Conservation (phyloP, 768 basidiomycete species). For the Gymnopilus dilepis region DNA sequence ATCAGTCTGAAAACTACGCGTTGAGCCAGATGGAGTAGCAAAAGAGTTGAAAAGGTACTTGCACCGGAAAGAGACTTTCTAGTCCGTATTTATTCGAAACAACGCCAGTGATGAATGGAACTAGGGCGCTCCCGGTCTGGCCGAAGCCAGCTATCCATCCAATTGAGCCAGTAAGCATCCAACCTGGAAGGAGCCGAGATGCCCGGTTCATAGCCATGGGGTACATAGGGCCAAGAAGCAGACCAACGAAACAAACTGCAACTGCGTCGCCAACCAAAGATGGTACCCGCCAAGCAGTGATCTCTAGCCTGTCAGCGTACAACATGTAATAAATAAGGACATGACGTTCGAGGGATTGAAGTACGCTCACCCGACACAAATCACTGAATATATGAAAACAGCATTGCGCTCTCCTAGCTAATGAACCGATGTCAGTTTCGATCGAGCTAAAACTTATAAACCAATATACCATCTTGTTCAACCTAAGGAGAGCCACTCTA, state of each 20-base stretch:
- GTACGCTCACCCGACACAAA: conserved; percentile 43
- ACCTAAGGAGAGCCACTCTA: conserved; percentile 56
- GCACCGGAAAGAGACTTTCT: conserved; percentile 65
- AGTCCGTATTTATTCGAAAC: conserved; percentile 69
- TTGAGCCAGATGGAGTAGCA: no score
- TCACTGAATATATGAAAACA: conserved; percentile 55
- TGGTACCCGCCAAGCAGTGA: conserved; percentile 72
- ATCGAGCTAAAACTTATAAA: no score
- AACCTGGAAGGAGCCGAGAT: conserved; percentile 68
- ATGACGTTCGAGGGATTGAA: no score
- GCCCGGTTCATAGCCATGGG: conserved; percentile 76
- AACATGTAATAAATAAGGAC: neutral
- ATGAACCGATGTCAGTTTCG: neutral
- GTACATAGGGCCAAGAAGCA: conserved; percentile 77
- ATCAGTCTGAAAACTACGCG: no score
- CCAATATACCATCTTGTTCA: conserved; percentile 51
- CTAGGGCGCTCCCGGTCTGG: conserved; percentile 70
- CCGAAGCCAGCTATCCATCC: conserved; percentile 75
- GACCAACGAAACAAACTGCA: conserved; percentile 67
- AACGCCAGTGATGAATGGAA: conserved; percentile 77
- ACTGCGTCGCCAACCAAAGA: conserved; percentile 69
- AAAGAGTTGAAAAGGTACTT: conserved; percentile 4
- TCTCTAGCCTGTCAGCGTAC: conserved; percentile 48
- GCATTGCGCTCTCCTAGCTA: conserved; percentile 62
- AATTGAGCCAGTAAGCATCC: conserved; percentile 68